These are phyloP conservation scores for Umbelopsis isabellina DNA, from an alignment of 192 early-diverging fungal genomes.

Conservation along the genomic window DNA sequence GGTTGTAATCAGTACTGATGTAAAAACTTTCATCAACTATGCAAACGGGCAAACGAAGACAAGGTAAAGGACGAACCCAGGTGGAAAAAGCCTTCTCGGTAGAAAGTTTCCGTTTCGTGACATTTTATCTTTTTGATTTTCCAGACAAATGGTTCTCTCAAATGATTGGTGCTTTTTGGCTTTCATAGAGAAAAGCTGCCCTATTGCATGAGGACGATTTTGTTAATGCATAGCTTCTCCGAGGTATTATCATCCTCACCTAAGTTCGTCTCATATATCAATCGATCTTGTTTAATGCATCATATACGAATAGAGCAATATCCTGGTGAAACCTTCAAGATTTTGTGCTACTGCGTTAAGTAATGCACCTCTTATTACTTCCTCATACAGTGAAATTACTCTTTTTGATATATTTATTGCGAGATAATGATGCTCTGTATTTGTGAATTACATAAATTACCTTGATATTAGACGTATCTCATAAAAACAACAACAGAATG, in stretches of 20 bases:
- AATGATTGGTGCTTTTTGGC: not conserved
- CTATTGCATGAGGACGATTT: not conserved
- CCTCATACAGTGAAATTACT: not conserved
- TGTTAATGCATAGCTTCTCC: not conserved
- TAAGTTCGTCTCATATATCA: too few relatives aligned
- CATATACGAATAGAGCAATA: too few relatives aligned
- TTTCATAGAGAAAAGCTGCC: not conserved
- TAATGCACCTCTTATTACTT: not conserved
- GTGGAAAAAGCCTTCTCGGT: not conserved
- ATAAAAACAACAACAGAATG: not conserved
- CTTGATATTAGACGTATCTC: not conserved
- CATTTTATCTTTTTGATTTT: not conserved
- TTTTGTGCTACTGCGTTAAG: too few relatives aligned
- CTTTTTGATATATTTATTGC: not conserved
- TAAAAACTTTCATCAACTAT: not conserved
- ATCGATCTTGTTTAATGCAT: too few relatives aligned
- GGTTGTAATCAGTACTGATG: not conserved
- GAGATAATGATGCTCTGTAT: not conserved
- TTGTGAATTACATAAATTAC: not conserved
- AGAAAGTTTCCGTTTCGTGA: constrained; percentile 10
- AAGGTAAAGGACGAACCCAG: not conserved
- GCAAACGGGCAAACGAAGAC: not conserved
- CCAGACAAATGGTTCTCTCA: not conserved
- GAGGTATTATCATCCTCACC: not conserved
- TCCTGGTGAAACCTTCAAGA: too few relatives aligned